Conservation (phyloP, 345 rosid species). For the Syzygium grande region DNA sequence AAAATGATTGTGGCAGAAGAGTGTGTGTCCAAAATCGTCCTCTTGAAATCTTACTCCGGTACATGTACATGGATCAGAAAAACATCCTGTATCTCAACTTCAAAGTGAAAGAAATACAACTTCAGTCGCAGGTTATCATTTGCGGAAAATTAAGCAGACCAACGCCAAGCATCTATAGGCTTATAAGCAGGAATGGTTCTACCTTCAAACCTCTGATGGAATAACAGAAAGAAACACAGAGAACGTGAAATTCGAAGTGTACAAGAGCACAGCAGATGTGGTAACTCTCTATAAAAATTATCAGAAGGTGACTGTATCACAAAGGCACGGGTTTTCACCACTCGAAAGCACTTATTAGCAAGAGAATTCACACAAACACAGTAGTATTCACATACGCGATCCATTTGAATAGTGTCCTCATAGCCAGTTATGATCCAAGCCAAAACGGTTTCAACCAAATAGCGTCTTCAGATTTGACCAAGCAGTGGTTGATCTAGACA, state of each 20-base stretch:
- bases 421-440: not conserved
- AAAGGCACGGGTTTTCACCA: not conserved
- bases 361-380: not conserved
- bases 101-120: not conserved
- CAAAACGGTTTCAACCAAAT: not conserved
- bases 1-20: not conserved
- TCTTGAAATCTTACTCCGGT: not conserved
- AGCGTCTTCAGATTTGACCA: constrained; percentile 6
- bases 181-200: not conserved
- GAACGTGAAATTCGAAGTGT: not conserved
- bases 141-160: not conserved
- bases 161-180: not conserved
- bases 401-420: not conserved
- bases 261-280: not conserved
- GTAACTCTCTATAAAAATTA: not conserved
- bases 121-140: not conserved
- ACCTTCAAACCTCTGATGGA: not conserved
- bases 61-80: not conserved
- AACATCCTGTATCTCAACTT: not conserved
- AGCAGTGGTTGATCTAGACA: constrained; percentile 7
- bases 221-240: not conserved
- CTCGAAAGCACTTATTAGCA: not conserved
- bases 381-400: not conserved
- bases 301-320: not conserved
- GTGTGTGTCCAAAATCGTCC: not conserved